Evolutionary conservation across 495 filamentous ascomycete species (phyloP), one percentile per base, ranked within the genome.

Genomic region (Tetracladium setigerum): DNA sequence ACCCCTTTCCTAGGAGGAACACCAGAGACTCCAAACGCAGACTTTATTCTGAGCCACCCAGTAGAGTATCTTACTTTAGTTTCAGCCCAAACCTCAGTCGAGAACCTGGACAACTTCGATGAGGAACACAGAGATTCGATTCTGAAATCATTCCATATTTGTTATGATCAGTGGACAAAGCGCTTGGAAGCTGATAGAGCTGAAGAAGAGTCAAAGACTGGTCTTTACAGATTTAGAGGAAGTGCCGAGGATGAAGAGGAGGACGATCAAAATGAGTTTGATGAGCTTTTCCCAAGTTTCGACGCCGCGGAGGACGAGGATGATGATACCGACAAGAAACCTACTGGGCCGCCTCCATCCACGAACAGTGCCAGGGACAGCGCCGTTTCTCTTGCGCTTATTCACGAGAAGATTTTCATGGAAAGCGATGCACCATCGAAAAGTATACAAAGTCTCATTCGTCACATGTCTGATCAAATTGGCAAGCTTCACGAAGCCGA

Each of bases 171-270:
- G 18, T 99, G 90, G 90, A 85, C 79, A 55, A 67, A 71, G 31
- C 78, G 82, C 57, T 74, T 94, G 12, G 72, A 76, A 30, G 70
- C 80, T 22, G 89, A 95, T 51, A 81, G 86, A 58, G 77, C 81
- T 57, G 73, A 82, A 44, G 79, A 81, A 46, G 78, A 85, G 10
- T 70, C 76, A 16, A 86, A 84, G 53, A 76, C 71, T 12, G 84
- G 87, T 39, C 58, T 91, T 17, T 99, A 91, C 63, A 81, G 79
- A 11, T 95, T 88, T 64, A 76, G 76, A 53, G 91, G 89, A 14
- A 80, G 75, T 5, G 68, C 77, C 41, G 81, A 84, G 38, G 86
- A 89, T 32, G 74, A 78, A 49, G 82, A 89, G 44, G 84, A 85
- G 50, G 73, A 77, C n/a, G 82, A 86, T 41, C 79, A 89, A 57